phyloP scores from a whole-genome alignment of 768 basidiomycete species.

The Lactarius akahatsu region DNA sequence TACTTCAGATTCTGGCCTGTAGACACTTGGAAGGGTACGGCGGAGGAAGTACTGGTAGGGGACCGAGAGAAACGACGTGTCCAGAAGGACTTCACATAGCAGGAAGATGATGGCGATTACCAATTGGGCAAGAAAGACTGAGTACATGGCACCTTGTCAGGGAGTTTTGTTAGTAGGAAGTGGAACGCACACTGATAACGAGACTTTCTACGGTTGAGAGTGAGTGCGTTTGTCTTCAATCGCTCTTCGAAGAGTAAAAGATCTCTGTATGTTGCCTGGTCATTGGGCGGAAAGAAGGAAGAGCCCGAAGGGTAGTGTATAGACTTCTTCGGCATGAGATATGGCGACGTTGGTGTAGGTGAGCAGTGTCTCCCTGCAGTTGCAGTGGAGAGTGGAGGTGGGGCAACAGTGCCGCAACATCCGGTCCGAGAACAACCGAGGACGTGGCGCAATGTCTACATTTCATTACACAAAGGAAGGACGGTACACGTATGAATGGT shows the following conservation, averaged over 20 bases:
- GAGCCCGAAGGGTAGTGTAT: slow-evolving; percentile 35
- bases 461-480: slow-evolving; percentile 12
- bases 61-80: slow-evolving; percentile 63
- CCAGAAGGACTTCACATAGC: slow-evolving; percentile 70
- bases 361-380: neutral
- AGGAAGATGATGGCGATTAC: slow-evolving; percentile 68
- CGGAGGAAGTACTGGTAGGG: slow-evolving; percentile 57
- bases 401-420: neutral
- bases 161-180: neutral
- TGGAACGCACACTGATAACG: slow-evolving; percentile 72
- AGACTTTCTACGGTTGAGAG: slow-evolving; percentile 72
- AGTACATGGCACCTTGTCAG: slow-evolving; percentile 3
- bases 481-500: slow-evolving; percentile 7
- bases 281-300: slow-evolving; percentile 63
- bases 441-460: neutral
- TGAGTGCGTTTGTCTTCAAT: slow-evolving; percentile 90
- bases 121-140: slow-evolving; percentile 77
- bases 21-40: slow-evolving; percentile 51
- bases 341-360: neutral
- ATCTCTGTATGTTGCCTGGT: slow-evolving; percentile 81
- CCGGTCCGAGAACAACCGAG: neutral
- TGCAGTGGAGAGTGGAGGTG: no score
- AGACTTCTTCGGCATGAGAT: slow-evolving; percentile 35
- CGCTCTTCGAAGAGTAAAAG: slow-evolving; percentile 92
- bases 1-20: slow-evolving; percentile 43